Evolutionary conservation across 2,329 filamentous ascomycete genomes (phyloP).

Genomic region (Chaetomium globosum): DNA sequence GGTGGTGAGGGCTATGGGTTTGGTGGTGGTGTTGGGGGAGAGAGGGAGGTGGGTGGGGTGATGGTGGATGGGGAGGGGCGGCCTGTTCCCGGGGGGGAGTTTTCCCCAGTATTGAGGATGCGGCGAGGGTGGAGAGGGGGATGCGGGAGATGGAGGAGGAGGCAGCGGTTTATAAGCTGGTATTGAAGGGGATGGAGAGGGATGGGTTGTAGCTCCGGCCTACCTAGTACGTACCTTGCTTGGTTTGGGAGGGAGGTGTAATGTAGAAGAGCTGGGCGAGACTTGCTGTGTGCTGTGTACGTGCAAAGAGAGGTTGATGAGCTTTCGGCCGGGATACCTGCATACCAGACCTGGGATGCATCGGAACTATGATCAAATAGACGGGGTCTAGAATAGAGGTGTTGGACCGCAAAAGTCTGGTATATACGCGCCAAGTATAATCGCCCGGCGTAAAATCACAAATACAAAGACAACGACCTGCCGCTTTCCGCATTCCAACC

Average conservation of each 20-base stretch:
- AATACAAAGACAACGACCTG: not conserved
- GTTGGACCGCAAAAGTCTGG: not conserved
- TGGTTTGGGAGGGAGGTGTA: too few relatives aligned
- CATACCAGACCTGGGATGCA: not conserved
- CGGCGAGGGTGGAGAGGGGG: constrained; percentile 65
- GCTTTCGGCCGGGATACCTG: not conserved
- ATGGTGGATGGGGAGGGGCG: constrained; percentile 34
- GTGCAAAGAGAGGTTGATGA: not conserved
- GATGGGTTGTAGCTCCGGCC: constrained; percentile 18
- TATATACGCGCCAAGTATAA: constrained; percentile 1
- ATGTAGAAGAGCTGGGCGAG: not conserved
- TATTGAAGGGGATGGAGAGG: constrained; percentile 50
- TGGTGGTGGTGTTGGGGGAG: not conserved
- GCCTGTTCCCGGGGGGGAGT: constrained; percentile 54
- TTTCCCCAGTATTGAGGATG: constrained; percentile 75
- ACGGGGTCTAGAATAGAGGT: not conserved
- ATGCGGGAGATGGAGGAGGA: constrained; percentile 79
- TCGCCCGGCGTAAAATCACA: not conserved
- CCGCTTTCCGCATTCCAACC: not conserved
- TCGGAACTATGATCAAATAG: not conserved
- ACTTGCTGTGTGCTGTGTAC: not conserved
- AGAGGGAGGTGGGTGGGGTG: constrained; percentile 21
- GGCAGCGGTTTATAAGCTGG: constrained; percentile 65
- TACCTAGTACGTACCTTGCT: too few relatives aligned
- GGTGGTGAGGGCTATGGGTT: constrained; percentile 20